Conservation (phyloP, 805 yeast species). For the Kodamaea kaohsiungensis region DNA sequence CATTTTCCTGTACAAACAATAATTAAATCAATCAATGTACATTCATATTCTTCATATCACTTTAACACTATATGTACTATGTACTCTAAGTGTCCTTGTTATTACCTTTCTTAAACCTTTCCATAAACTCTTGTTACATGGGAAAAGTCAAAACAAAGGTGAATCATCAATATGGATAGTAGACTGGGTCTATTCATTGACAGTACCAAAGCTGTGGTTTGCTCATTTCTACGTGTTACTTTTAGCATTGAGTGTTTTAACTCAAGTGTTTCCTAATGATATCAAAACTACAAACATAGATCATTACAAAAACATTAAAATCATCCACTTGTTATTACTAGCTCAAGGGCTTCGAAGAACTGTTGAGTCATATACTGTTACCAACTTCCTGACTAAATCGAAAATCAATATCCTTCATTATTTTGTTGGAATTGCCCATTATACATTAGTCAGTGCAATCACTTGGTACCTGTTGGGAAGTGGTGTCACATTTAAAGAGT, state of each 20-base stretch:
- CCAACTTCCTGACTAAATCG: slow-evolving; percentile 47
- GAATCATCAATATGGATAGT: background rate
- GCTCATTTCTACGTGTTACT: slow-evolving; percentile 60
- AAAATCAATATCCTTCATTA: slow-evolving; percentile 69
- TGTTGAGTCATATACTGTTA: slow-evolving; percentile 53
- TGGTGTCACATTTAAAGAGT: background rate
- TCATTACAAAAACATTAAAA: slow-evolving; percentile 17
- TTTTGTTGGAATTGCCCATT: slow-evolving; percentile 62
- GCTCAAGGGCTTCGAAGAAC: slow-evolving; percentile 58
- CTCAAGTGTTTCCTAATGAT: background rate
- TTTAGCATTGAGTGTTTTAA: slow-evolving; percentile 20
- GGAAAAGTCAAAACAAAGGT: slow-evolving; percentile 17
- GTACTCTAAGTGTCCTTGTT: slow-evolving; percentile 11
- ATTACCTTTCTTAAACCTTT: slow-evolving; percentile 18
- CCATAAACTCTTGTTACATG: slow-evolving; percentile 23
- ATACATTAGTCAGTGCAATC: slow-evolving; percentile 45
- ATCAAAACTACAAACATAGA: too few relatives aligned
- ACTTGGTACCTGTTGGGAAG: slow-evolving; percentile 25
- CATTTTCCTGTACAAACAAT: background rate
- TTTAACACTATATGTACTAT: background rate
- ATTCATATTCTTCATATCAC: background rate
- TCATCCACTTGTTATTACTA: slow-evolving; percentile 25
- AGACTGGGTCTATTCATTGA: slow-evolving; percentile 19
- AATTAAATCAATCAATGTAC: background rate
- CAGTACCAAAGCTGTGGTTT: slow-evolving; percentile 66